Conservation (phyloP, 2,329 filamentous ascomycete genomes). For the Escovopsis sp. region DNA sequence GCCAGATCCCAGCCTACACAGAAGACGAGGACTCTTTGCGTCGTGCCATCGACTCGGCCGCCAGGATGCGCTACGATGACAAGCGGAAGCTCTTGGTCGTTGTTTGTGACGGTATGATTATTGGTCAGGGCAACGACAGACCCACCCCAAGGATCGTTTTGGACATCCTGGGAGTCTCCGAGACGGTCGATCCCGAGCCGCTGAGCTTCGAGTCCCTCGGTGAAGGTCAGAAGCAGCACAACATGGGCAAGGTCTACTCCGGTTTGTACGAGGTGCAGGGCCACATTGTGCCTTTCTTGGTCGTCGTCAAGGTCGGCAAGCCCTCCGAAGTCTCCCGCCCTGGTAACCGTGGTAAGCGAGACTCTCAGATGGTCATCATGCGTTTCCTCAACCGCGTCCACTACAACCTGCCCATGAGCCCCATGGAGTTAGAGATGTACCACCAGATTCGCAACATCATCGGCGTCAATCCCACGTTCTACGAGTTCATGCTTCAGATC, state of each 20-base stretch:
- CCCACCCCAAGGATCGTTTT: conserved; percentile 91
- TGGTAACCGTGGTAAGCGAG: conserved; percentile 97
- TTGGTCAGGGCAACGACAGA: conserved; percentile 92
- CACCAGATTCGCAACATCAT: conserved; percentile 99
- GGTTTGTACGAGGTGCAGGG: conserved; percentile 95
- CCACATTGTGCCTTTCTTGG: conserved; percentile 94
- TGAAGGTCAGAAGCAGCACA: conserved; percentile 93
- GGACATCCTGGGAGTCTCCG: conserved; percentile 89
- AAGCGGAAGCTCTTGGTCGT: conserved; percentile 92
- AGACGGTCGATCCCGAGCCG: conserved; percentile 86
- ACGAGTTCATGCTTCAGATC: conserved; percentile 92
- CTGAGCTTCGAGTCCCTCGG: conserved; percentile 94
- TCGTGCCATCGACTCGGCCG: conserved; percentile 90
- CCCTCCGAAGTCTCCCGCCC: conserved; percentile 89
- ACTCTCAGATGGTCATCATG: conserved; percentile 98
- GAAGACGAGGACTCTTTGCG: conserved; percentile 96
- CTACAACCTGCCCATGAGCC: conserved; percentile 93
- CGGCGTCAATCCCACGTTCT: conserved; percentile 94
- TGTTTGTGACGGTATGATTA: conserved; percentile 98
- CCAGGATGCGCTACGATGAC: conserved; percentile 92
- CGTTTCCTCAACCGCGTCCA: conserved; percentile 98
- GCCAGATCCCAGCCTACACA: conserved; percentile 93
- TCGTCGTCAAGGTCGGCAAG: conserved; percentile 95
- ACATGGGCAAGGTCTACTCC: conserved; percentile 98
- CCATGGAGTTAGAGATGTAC: conserved; percentile 93